Evolutionary conservation across 805 yeast genomes (phyloP).

Genomic region (Pichia phayaonensis): DNA sequence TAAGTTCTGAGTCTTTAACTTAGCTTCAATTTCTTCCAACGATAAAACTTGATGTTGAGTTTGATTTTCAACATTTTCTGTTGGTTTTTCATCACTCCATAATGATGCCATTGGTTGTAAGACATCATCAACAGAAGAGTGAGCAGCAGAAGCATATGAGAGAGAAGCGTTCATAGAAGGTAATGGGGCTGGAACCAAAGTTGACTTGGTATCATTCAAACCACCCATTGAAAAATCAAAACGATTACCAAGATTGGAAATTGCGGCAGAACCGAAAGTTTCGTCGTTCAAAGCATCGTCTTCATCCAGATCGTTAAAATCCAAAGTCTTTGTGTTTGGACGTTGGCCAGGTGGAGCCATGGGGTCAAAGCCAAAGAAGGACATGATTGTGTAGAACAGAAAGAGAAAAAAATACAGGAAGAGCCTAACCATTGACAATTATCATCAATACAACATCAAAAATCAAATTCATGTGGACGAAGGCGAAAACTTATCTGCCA

Average conservation of each 20-base stretch:
- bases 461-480: not conserved
- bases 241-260: constrained; percentile 42
- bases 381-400: constrained; percentile 33
- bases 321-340: constrained; percentile 31
- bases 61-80: constrained; percentile 15
- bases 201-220: constrained; percentile 2
- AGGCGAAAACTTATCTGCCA: not conserved
- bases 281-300: constrained; percentile 78
- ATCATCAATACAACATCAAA: not conserved
- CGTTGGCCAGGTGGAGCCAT: constrained; percentile 26
- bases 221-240: constrained; percentile 50
- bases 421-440: not conserved
- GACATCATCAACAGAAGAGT: constrained; percentile 30
- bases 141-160: constrained; percentile 39
- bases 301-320: constrained; percentile 75
- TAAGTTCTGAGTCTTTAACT: constrained; percentile 38
- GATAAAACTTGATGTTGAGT: constrained; percentile 47
- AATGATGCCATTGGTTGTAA: constrained; percentile 66
- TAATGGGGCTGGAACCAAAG: constrained; percentile 16
- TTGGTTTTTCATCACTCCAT: constrained; percentile 40
- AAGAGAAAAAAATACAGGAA: not conserved
- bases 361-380: constrained; percentile 61
- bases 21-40: constrained; percentile 81
- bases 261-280: constrained; percentile 57
- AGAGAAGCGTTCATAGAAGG: constrained; percentile 23